A percentile compares a stretch with the other conserved stretches of the same genome.
Evolutionary conservation across 768 basidiomycete species (phyloP).

Genomic region (Suillus bovinus): DNA sequence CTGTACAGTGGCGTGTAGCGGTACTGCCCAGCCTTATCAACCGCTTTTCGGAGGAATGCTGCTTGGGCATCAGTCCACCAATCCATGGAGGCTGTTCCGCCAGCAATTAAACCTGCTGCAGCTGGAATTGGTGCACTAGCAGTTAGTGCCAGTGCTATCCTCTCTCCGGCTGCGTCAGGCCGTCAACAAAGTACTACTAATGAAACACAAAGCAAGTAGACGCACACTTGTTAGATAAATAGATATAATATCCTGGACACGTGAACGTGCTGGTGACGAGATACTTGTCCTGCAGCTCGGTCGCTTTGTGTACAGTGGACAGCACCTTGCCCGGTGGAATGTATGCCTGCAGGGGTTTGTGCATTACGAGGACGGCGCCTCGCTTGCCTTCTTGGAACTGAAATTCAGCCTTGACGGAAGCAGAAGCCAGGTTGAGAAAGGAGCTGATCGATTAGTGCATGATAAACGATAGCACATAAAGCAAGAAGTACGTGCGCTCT

Average conservation of each 20-base stretch:
- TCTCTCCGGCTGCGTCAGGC: conserved; percentile 23
- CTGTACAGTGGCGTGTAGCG: conserved; percentile 29
- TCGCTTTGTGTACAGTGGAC: conserved; percentile 23
- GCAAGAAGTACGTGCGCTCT: conserved; percentile 3
- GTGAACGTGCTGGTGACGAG: conserved; percentile 34
- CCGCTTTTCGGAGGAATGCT: conserved; percentile 25
- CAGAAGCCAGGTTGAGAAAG: conserved; percentile 28
- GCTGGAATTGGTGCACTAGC: conserved; percentile 16
- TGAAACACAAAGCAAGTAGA: background rate
- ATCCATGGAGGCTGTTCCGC: conserved; percentile 13
- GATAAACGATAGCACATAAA: background rate
- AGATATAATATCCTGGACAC: conserved; percentile 37
- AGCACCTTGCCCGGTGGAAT: conserved; percentile 26
- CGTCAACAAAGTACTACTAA: conserved; percentile 1
- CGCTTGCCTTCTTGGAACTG: conserved; percentile 32
- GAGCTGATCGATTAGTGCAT: background rate
- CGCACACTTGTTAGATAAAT: conserved; percentile 28
- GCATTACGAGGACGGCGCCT: conserved; percentile 38
- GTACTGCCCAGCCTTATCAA: conserved; percentile 22
- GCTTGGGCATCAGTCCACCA: conserved; percentile 26
- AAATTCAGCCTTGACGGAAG: conserved; percentile 36
- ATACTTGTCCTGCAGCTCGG: conserved; percentile 28
- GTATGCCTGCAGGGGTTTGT: conserved; percentile 24
- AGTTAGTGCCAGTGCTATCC: conserved; percentile 23
- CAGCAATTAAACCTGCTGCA: conserved; percentile 12